phyloP scores from a whole-genome alignment of 768 basidiomycete species.

The Phaeotremella fagi region DNA sequence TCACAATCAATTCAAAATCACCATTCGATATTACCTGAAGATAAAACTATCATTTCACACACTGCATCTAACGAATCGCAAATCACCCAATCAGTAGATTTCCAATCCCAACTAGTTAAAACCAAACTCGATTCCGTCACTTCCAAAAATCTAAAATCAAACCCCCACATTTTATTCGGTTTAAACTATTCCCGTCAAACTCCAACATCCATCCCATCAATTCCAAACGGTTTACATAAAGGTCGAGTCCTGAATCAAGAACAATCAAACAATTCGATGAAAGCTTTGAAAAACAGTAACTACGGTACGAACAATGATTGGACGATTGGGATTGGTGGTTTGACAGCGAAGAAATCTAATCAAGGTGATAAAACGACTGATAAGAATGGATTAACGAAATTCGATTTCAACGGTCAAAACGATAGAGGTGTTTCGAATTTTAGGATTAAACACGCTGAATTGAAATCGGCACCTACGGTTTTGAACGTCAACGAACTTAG shows the following conservation, averaged over 20 bases:
- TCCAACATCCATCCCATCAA: neutral
- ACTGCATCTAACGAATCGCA: neutral
- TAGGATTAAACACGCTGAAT: conserved; percentile 2
- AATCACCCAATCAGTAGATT: conserved; percentile 2
- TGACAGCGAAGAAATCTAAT: neutral
- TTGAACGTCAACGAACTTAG: conserved; percentile 1
- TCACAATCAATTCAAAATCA: no score
- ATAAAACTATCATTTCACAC: conserved; percentile 19
- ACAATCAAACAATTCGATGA: neutral
- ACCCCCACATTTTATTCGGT: conserved; percentile 11
- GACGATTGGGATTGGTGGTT: conserved; percentile 10
- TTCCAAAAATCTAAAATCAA: conserved; percentile 8
- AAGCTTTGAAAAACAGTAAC: neutral
- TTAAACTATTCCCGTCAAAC: conserved; percentile 8
- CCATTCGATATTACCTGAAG: conserved; percentile 7
- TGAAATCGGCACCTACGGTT: conserved; percentile 5
- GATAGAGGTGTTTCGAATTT: conserved; percentile 7
- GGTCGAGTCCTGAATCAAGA: conserved; percentile 16
- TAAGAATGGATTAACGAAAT: neutral
- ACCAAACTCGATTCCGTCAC: neutral
- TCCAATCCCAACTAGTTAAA: conserved; percentile 8
- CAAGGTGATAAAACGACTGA: neutral
- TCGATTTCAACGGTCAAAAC: conserved; percentile 10
- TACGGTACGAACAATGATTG: neutral
- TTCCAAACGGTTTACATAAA: neutral